Percentiles rank a stretch among this genome's conserved stretches.
phyloP scores from a whole-genome alignment of 148 eudicot species.

The Tetragonia tetragonoides region DNA sequence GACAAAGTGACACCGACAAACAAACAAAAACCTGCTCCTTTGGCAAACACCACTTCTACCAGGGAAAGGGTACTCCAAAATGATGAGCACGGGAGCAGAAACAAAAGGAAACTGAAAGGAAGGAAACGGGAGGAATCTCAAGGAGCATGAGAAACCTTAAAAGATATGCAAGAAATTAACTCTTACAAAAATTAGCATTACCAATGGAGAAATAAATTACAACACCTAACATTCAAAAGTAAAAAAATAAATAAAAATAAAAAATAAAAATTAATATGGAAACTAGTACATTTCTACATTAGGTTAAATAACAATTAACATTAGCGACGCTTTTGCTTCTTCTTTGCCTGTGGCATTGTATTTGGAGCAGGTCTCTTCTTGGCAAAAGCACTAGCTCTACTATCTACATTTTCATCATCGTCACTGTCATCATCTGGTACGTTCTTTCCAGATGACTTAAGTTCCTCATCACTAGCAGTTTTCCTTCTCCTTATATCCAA shows the following conservation, averaged over 20 bases:
- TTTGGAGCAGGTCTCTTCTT: conserved; percentile 48
- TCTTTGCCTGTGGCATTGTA: conserved; percentile 33
- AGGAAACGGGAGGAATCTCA: too few relatives aligned
- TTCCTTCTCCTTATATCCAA: conserved; percentile 52
- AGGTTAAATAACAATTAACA: neutral
- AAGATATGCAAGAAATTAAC: too few relatives aligned
- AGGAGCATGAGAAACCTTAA: too few relatives aligned
- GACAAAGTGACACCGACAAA: too few relatives aligned
- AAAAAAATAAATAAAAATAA: too few relatives aligned
- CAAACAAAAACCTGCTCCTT: too few relatives aligned
- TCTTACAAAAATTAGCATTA: neutral
- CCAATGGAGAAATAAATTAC: neutral
- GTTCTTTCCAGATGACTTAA: conserved; percentile 26
- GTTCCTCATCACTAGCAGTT: conserved; percentile 35
- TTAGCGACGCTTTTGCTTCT: conserved; percentile 28
- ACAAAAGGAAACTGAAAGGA: too few relatives aligned
- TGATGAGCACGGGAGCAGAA: too few relatives aligned
- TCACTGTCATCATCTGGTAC: conserved; percentile 37
- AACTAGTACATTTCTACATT: neutral
- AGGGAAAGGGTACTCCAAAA: too few relatives aligned
- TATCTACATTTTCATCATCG: conserved; percentile 54
- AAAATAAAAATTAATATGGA: too few relatives aligned
- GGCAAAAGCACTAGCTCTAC: conserved; percentile 60
- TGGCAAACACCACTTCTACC: too few relatives aligned
- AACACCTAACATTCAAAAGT: neutral